phyloP scores from a whole-genome alignment of 495 filamentous ascomycete species.

The Peziza echinospora region DNA sequence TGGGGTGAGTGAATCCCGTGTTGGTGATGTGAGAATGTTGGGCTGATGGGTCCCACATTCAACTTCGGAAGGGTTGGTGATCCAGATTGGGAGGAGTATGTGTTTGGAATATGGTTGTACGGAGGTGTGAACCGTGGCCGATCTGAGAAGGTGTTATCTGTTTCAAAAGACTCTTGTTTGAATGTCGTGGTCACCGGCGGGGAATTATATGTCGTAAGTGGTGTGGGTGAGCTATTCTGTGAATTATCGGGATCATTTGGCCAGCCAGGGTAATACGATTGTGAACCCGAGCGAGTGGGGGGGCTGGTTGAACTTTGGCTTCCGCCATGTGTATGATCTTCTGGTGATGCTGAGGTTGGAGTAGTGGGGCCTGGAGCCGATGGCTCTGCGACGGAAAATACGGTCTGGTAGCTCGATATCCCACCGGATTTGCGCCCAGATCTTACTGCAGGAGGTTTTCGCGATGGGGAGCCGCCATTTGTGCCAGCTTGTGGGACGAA shows the following conservation, averaged over 20 bases:
- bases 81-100: background rate
- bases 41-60: background rate
- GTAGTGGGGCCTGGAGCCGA: background rate
- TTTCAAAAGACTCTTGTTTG: background rate
- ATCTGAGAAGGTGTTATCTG: background rate
- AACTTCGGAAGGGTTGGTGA: background rate
- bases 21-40: background rate
- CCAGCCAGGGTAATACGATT: background rate
- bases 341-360: background rate
- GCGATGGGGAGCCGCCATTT: conserved; percentile 9
- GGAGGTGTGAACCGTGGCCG: background rate
- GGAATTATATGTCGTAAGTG: conserved; percentile 11
- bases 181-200: conserved; percentile 8
- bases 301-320: background rate
- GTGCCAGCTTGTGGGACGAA: conserved; percentile 25
- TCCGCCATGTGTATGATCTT: background rate
- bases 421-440: conserved; percentile 16
- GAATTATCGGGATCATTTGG: background rate
- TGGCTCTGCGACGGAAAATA: conserved; percentile 19
- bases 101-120: background rate
- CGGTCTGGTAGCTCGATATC: conserved; percentile 18
- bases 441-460: conserved; percentile 15
- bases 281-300: background rate
- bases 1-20: conserved; percentile 4
- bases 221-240: conserved; percentile 1